phyloP scores from a whole-genome alignment of 495 filamentous ascomycete species.

The Ascodesmis nigricans region DNA sequence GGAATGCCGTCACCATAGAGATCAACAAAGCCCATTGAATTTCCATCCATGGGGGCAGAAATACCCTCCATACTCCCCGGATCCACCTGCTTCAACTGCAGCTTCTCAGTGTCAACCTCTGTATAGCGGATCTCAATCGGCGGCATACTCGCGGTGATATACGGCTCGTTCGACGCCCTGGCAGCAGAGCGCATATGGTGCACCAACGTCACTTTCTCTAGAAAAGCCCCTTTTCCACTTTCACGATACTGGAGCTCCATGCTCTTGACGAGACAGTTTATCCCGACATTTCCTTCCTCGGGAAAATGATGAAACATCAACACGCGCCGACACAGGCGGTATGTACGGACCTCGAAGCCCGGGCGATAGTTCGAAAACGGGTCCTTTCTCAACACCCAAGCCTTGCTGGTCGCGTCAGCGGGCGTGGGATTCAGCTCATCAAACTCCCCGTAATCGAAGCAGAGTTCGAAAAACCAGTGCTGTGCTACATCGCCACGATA shows the following conservation, averaged over 20 bases:
- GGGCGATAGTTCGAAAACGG: constrained; percentile 17
- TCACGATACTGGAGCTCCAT: constrained; percentile 9
- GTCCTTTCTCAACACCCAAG: constrained; percentile 19
- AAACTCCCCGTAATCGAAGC: constrained; percentile 26
- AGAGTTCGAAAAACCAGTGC: constrained; percentile 22
- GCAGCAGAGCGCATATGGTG: too few species aligned
- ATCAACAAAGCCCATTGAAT: too few species aligned
- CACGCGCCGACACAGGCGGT: constrained; percentile 22
- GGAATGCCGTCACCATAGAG: too few species aligned
- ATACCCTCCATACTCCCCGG: too few species aligned
- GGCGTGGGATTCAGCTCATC: constrained; percentile 2
- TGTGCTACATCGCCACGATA: background rate
- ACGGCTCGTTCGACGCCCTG: too few species aligned
- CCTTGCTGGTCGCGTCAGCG: background rate
- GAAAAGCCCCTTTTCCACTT: background rate
- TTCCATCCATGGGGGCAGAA: too few species aligned
- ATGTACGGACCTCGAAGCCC: constrained; percentile 22
- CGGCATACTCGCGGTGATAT: too few species aligned
- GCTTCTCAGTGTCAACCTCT: too few species aligned
- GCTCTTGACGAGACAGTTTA: constrained; percentile 15
- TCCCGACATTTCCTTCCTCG: constrained; percentile 3
- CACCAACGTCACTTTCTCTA: background rate
- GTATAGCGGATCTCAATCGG: too few species aligned
- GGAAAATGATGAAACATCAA: constrained; percentile 24
- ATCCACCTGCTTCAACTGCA: too few species aligned